Evolutionary conservation across 225 moss, liverwort and hornwort species (phyloP).

Genomic region (Anthoceros angustus): DNA sequence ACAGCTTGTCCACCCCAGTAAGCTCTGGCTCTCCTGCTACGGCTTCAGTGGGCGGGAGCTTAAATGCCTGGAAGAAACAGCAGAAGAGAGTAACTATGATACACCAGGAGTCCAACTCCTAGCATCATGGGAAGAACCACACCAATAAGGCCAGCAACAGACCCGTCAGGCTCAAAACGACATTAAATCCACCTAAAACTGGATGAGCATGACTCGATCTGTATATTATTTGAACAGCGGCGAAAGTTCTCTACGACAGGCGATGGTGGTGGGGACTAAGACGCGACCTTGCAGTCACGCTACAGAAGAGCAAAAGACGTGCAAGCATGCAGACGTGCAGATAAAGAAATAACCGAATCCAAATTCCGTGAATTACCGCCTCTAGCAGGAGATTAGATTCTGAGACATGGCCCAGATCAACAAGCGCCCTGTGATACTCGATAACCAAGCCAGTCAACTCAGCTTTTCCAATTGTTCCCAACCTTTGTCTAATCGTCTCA

Average conservation of each 20-base stretch:
- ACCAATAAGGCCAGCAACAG: too few relatives aligned
- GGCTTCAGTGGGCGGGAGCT: conserved; percentile 11
- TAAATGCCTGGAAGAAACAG: conserved; percentile 19
- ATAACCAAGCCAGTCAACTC: conserved; percentile 29
- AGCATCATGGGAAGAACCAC: too few relatives aligned
- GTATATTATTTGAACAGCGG: not conserved
- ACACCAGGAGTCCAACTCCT: not conserved
- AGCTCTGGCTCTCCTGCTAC: conserved; percentile 10
- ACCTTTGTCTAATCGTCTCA: conserved; percentile 20
- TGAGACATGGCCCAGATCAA: conserved; percentile 19
- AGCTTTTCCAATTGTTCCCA: conserved; percentile 17
- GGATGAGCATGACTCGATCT: too few relatives aligned
- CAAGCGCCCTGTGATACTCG: conserved; percentile 27
- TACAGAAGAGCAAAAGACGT: too few relatives aligned
- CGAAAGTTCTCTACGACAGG: not conserved
- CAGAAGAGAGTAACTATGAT: not conserved
- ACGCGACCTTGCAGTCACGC: too few relatives aligned
- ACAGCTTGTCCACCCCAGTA: conserved; percentile 46
- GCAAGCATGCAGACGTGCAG: too few relatives aligned
- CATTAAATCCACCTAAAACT: not conserved
- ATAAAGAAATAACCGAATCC: too few relatives aligned
- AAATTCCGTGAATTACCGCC: conserved; percentile 16
- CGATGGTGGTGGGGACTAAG: too few relatives aligned
- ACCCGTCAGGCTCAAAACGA: not conserved
- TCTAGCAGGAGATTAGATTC: conserved; percentile 27